phyloP scores from a whole-genome alignment of 306 rosid species.

The Medicago arabica region DNA sequence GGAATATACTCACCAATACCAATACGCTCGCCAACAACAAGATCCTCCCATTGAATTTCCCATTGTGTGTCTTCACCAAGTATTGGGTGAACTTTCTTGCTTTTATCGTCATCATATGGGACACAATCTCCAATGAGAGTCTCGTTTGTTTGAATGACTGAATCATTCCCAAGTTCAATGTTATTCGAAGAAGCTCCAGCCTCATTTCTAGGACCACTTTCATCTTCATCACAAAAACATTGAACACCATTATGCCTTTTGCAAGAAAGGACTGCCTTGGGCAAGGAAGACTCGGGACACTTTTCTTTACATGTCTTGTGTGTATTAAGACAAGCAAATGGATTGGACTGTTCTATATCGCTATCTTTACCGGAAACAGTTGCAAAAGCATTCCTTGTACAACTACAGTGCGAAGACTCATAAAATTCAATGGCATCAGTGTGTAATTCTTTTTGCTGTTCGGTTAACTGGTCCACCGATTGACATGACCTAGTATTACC shows the following conservation, averaged over 20 bases:
- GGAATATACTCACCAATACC: conserved; percentile 85
- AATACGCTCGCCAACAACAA: conserved; percentile 94
- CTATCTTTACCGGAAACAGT: conserved; percentile 46
- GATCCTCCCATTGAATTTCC: conserved; percentile 99
- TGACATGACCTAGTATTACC: conserved; percentile 36
- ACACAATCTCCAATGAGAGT: conserved; percentile 39
- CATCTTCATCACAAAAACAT: conserved; percentile 49
- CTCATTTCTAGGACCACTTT: conserved; percentile 44
- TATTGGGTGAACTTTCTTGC: conserved; percentile 58
- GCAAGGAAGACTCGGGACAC: conserved; percentile 38
- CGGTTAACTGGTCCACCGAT: conserved; percentile 34
- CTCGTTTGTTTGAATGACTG: conserved; percentile 51
- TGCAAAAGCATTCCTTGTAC: conserved; percentile 48
- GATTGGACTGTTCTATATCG: conserved; percentile 33
- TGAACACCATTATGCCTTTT: conserved; percentile 39
- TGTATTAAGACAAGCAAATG: conserved; percentile 38
- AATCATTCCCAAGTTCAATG: conserved; percentile 49
- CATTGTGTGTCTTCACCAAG: conserved; percentile 81
- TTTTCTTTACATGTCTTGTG: conserved; percentile 50
- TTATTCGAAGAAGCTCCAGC: conserved; percentile 43
- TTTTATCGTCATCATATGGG: conserved; percentile 51
- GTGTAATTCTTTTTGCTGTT: conserved; percentile 44
- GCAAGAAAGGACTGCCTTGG: conserved; percentile 41
- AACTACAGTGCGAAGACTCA: conserved; percentile 44
- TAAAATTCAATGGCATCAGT: conserved; percentile 36